These are phyloP conservation scores for Aspergillus sojae DNA, from an alignment of 2,329 filamentous ascomycete species.

Conservation along the genomic window DNA sequence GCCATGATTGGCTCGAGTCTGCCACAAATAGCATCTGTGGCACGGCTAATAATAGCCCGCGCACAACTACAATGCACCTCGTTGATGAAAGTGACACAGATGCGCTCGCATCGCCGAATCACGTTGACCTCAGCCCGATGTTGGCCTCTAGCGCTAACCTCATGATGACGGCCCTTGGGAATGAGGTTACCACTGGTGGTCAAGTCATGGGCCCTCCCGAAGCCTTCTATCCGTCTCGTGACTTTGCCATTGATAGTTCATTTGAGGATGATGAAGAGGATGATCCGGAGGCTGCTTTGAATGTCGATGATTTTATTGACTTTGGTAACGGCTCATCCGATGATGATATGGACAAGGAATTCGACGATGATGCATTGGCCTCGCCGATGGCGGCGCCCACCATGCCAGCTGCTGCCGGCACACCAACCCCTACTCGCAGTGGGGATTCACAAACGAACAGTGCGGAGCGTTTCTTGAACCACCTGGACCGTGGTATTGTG, in stretches of 20 bases:
- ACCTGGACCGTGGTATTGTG: slow-evolving; percentile 71
- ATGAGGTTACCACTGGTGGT: slow-evolving; percentile 52
- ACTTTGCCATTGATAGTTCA: slow-evolving; percentile 59
- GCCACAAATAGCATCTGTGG: slow-evolving; percentile 44
- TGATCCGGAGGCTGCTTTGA: slow-evolving; percentile 62
- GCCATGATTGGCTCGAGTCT: slow-evolving; percentile 50
- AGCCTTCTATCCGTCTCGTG: slow-evolving; percentile 72
- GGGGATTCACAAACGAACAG: slow-evolving; percentile 34
- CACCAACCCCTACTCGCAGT: slow-evolving; percentile 40
- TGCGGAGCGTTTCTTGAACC: slow-evolving; percentile 61
- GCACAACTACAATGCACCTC: slow-evolving; percentile 40
- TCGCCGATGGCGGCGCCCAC: slow-evolving; percentile 54
- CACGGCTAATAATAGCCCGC: slow-evolving; percentile 48
- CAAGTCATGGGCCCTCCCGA: slow-evolving; percentile 73
- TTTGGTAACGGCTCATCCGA: slow-evolving; percentile 64
- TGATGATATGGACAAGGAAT: slow-evolving; percentile 61
- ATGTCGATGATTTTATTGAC: slow-evolving; percentile 73
- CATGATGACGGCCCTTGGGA: slow-evolving; percentile 74
- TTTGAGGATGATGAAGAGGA: slow-evolving; percentile 65
- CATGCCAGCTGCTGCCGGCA: slow-evolving; percentile 26
- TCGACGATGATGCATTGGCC: slow-evolving; percentile 46
- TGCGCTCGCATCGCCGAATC: slow-evolving; percentile 42
- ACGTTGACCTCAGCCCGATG: slow-evolving; percentile 54
- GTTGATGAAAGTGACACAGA: slow-evolving; percentile 51
- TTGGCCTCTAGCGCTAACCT: slow-evolving; percentile 71